These are phyloP conservation scores for Lepiota venenata DNA, from an alignment of 768 basidiomycete genomes.

Conservation along the genomic window DNA sequence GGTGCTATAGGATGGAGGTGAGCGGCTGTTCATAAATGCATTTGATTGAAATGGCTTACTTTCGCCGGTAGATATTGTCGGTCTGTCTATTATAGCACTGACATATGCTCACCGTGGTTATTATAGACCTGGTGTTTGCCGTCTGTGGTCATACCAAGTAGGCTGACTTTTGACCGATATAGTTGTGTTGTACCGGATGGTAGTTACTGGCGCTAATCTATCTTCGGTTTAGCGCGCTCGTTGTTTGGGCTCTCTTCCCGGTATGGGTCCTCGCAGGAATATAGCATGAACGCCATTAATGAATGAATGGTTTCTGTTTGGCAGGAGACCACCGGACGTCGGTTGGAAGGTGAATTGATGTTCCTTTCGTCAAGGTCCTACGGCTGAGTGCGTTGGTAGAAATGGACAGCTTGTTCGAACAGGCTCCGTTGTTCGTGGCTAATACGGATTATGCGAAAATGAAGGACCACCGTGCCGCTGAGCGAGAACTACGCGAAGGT, in stretches of 20 bases:
- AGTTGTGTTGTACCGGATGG: too few relatives aligned
- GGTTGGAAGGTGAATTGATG: slow-evolving; percentile 31
- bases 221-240: slow-evolving; percentile 25
- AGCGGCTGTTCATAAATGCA: slow-evolving; percentile 10
- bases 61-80: neutral
- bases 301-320: neutral
- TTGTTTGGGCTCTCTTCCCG: slow-evolving; percentile 42
- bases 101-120: neutral
- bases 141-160: slow-evolving; percentile 44
- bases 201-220: neutral
- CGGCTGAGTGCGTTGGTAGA: slow-evolving; percentile 21
- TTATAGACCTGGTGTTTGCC: slow-evolving; percentile 38
- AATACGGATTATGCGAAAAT: slow-evolving; percentile 31
- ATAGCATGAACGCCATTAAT: neutral
- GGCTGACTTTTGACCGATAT: slow-evolving; percentile 1
- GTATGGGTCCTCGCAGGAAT: slow-evolving; percentile 16
- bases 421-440: slow-evolving; percentile 35
- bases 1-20: slow-evolving; percentile 38
- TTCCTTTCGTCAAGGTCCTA: neutral
- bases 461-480: slow-evolving; percentile 31
- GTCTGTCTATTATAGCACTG: neutral
- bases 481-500: slow-evolving; percentile 38
- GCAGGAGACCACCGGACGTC: slow-evolving; percentile 40
- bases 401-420: slow-evolving; percentile 40
- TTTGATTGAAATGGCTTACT: neutral